Evolutionary conservation across 306 rosid genomes (phyloP), one percentile per base, ranked within the genome.

Genomic region (Quercus dentata): DNA sequence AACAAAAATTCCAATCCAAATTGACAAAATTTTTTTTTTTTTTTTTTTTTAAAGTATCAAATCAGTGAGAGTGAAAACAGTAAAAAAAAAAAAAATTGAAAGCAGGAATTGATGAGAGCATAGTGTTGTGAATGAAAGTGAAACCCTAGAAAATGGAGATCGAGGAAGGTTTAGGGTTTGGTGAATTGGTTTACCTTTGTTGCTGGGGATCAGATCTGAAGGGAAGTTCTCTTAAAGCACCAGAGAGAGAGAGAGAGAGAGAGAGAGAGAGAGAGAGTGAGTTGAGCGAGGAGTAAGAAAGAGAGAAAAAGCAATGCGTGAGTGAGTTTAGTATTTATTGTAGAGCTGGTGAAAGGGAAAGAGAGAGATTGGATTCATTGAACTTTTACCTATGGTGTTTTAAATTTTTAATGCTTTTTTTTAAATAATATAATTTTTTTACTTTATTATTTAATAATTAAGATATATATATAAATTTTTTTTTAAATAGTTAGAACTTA

Each of bases 121-220:
- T 15, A 74, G 54, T 3, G 20, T 4, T 19, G 71, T 20, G 68
- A 75, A 56, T 13, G 69, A 49, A 79, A 75, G 51, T 8, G 69
- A 49, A 79, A 25, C 79, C 74, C 80, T 23, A 79, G 57, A 75
- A 58, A 68, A 35, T 12, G 46, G 68, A 76, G 86, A 75, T 84
- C 87, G 61, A 80, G 67, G 75, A 51, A 80, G 67, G 75, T 51
- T 46, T 78, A 54, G 83, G 38, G 70, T 20, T 51, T 27, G 44
- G 25, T 11, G 23, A 6, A 21, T 41, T 41, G 46, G 49, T 2
- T 79, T 82, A 46, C 75, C 89, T 83, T 85, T 76, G 74, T 63
- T 28, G 82, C 27, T 79, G 65, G 67, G 67, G 80, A 79, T 79
- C 78, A 86, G 82, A 86, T 79, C 83, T 82, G 76, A 62, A 77